Base-by-base conservation (phyloP, 2,329 filamentous ascomycete genomes). In the Pseudopithomyces chartarum region DNA sequence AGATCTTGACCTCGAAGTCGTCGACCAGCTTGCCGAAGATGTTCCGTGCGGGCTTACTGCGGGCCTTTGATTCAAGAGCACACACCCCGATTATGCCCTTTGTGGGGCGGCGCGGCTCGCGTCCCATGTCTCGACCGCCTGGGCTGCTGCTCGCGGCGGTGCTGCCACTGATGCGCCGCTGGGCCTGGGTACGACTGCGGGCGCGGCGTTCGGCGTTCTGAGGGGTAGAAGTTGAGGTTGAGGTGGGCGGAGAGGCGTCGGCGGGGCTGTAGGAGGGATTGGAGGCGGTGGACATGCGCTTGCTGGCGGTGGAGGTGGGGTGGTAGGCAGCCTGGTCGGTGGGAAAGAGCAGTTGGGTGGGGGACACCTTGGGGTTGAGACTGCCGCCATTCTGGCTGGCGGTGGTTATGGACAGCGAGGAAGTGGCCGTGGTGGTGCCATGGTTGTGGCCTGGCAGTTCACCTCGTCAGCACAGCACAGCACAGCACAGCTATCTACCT, bases 1-100 rank as follows among this genome's bases (percentile, higher is more conserved):
- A 99, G 12, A 99, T 94, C 59, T 96, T 89, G 22, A 98, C 93
- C 69, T 99, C 94, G 70, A 99, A 98, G 67, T 98, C 94, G 33
- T 90, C 87, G 63, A 97, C 94, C 19, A 99, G 83, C 49, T 93
- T 87, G 70, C 96, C 98, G 57, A 99, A 80, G 65, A 99, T 99
- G 71, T 97, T 98, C 64, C 96, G 86, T 72, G 94, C 97, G 1
- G 95, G 95, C 77, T 98, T 98, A 82, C 93, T 97, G 69, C 95
- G 86, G 34, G 95, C 95, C 79, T 99, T 99, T 65, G 94, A 86
- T 78, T 99, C 95, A 56, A 99, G 82, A 20, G 95, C 96, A 75
- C 95, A 99, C 10, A 99, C 92, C 51, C 95, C 95, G 70, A 99
- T 97, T 56, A 82, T 84, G 58, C 87, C 87, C 59, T 87, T 78